These are phyloP conservation scores for Lantana camara DNA, from an alignment of 257 asterid species.

Conservation along the genomic window DNA sequence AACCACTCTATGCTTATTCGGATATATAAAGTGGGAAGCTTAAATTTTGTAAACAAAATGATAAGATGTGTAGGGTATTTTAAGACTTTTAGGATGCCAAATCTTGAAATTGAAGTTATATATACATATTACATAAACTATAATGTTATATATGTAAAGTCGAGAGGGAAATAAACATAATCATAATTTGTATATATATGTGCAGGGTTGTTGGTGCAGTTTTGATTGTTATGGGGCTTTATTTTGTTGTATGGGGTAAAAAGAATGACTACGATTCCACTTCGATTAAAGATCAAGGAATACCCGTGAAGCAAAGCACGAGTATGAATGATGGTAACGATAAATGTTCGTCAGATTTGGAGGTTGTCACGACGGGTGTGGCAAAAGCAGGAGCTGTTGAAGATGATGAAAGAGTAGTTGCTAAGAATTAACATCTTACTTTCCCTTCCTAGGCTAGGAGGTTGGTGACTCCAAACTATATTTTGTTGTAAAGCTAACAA, in stretches of 20 bases:
- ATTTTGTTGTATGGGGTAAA: conserved; percentile 92
- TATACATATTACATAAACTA: too few species aligned
- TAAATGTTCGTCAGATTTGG: conserved; percentile 29
- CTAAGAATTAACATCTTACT: conserved; percentile 9
- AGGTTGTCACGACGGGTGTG: conserved; percentile 35
- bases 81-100: too few species aligned
- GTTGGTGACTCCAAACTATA: background rate
- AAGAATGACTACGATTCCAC: conserved; percentile 58
- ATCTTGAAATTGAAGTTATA: too few species aligned
- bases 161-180: too few species aligned
- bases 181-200: background rate
- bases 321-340: conserved; percentile 19
- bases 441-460: too few species aligned
- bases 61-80: too few species aligned
- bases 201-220: conserved; percentile 83
- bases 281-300: conserved; percentile 29
- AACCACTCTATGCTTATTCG: background rate
- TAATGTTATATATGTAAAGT: too few species aligned
- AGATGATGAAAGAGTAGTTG: conserved; percentile 21
- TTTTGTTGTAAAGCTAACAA: conserved; percentile 11
- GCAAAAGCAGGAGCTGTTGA: conserved; percentile 28
- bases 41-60: too few species aligned
- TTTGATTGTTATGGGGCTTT: conserved; percentile 77
- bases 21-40: too few species aligned
- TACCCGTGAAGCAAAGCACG: conserved; percentile 39